These are phyloP conservation scores for Fusarium sp. DNA, from an alignment of 2,329 filamentous ascomycete species.

Conservation along the genomic window DNA sequence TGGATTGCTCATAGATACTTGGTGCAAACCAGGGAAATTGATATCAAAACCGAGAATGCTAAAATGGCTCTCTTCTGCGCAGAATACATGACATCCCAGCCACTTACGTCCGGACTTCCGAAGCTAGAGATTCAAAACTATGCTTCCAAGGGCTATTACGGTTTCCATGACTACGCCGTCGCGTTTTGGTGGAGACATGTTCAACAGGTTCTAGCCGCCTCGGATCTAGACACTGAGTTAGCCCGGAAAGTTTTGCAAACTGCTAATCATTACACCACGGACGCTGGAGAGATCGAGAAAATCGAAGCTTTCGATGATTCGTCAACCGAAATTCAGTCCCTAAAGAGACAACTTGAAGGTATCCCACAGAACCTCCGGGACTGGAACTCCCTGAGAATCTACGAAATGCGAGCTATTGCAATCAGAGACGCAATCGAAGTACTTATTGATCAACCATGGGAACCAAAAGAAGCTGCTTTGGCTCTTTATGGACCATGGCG, in stretches of 20 bases:
- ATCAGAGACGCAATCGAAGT: not conserved
- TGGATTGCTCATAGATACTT: not conserved
- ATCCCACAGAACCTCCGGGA: not conserved
- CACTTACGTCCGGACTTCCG: not conserved
- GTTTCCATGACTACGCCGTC: not conserved
- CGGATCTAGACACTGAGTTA: not conserved
- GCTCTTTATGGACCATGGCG: not conserved
- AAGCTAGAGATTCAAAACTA: accelerated
- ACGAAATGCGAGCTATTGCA: not conserved
- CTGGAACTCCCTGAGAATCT: accelerated
- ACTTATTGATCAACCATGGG: not conserved
- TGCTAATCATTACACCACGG: accelerated
- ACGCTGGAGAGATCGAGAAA: not conserved
- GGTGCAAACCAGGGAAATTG: not conserved
- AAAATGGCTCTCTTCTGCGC: not conserved
- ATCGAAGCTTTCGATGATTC: accelerated
- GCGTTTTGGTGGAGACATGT: not conserved
- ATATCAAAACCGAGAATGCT: not conserved
- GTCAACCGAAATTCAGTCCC: accelerated
- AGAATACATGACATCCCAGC: not conserved
- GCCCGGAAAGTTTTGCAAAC: accelerated
- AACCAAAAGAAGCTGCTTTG: accelerated
- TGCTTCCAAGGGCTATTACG: not conserved
- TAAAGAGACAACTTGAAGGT: not conserved
- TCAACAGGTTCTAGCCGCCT: not conserved